Evolutionary conservation across 2,329 filamentous ascomycete genomes (phyloP), one percentile per base, ranked within the genome.

Genomic region (Metarhizium rileyi): DNA sequence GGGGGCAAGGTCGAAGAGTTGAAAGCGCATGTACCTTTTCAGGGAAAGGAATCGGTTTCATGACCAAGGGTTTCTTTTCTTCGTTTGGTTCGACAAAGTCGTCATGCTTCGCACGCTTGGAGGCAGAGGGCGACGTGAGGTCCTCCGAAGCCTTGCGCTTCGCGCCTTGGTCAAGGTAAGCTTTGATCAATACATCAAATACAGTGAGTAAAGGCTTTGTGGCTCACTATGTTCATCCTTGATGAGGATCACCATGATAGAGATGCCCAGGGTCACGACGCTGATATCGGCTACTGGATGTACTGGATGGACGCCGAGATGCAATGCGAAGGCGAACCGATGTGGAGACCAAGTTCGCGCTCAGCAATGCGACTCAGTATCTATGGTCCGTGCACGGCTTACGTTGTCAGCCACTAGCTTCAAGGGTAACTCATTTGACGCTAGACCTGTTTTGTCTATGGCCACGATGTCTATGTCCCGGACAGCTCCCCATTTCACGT

Each of bases 21-120:
- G n/a, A n/a, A n/a, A n/a, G n/a, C n/a, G n/a, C n/a, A n/a, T 53
- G 50, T 63, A 86, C 85, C 76, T 94, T 96, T 68, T 95, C 90
- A 1, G 90, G 90, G 60, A 93, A 96, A 2, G 87, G 87, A 33
- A 94, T 88, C 18, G 82, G 79, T 57, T 82, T 82, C 56, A 77
- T 74, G 6, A 66, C 66, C 5, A 49, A 51, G 18, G 70, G 65
- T 52, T 76, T 77, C 60, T 78, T 78, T 16, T 75, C 60, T 8
- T 56, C 55, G 8, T 53, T 44, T 12, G 58, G 45, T 12, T 65
- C 63, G 16, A 53, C 53, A 27, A 61, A 57, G 12, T 55, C 55
- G 18, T 65, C 62, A 28, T 75, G 72, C 67, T 86, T 86, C 38
- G 80, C 63, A 57, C 85, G 78, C 68, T 90, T 90, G 18, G 74